A percentile compares a stretch with the other conserved stretches of the same genome.
These are phyloP conservation scores for Cladophialophora bantiana DNA, from an alignment of 2,329 filamentous ascomycete species.

Conservation along the genomic window DNA sequence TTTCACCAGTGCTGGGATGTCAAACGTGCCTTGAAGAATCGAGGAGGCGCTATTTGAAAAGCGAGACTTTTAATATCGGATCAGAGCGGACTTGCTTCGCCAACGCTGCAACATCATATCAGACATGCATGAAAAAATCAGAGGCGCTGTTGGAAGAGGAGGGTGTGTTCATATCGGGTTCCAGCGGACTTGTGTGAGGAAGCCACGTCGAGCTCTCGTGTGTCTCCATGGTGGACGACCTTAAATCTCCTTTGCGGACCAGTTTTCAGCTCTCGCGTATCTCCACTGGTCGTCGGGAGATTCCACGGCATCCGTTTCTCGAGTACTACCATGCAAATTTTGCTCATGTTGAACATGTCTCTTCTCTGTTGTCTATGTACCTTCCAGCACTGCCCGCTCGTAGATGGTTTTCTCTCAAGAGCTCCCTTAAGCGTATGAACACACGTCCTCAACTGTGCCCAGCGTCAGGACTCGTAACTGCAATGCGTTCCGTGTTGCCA, in stretches of 20 bases:
- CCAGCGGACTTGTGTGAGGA: background rate
- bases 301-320: background rate
- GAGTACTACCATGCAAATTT: background rate
- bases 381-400: background rate
- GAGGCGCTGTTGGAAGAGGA: background rate
- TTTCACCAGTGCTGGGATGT: background rate
- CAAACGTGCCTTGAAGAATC: background rate
- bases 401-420: background rate
- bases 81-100: background rate
- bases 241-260: background rate
- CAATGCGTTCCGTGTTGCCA: background rate
- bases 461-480: background rate
- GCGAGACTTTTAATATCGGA: background rate
- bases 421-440: background rate
- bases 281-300: background rate
- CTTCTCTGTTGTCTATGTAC: background rate
- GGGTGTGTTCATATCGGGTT: background rate
- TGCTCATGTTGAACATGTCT: background rate
- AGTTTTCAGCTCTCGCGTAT: background rate
- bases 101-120: background rate
- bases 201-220: conserved; percentile 2
- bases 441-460: background rate
- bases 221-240: background rate
- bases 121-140: background rate
- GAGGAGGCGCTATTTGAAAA: background rate